These are phyloP conservation scores for Earliella scabrosa DNA, from an alignment of 1,284 basidiomycete species.

Conservation along the genomic window DNA sequence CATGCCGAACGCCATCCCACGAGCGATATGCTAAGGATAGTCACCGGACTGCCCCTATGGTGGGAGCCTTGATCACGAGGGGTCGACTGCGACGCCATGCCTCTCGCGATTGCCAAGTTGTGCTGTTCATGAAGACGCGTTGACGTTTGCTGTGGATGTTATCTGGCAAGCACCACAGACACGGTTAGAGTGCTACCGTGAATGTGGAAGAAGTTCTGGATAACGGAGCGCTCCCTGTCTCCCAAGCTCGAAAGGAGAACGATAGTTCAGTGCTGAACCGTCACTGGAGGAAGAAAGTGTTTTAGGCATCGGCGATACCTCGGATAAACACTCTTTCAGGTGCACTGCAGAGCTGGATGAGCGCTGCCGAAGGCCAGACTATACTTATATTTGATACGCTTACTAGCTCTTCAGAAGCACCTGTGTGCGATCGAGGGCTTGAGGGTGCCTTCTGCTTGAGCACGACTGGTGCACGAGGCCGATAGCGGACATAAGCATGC, in stretches of 20 bases:
- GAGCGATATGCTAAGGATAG: conserved; percentile 6
- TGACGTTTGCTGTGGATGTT: too few relatives aligned
- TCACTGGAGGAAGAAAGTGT: too few relatives aligned
- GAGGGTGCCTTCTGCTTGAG: conserved; percentile 5
- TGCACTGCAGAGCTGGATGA: too few relatives aligned
- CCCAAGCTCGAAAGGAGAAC: too few relatives aligned
- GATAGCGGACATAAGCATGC: neutral
- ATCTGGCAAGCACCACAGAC: too few relatives aligned
- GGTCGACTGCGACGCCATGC: neutral
- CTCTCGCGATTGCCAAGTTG: neutral
- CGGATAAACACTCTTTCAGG: conserved; percentile 13
- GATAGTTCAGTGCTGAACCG: too few relatives aligned
- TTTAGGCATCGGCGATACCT: conserved; percentile 5
- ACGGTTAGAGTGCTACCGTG: too few relatives aligned
- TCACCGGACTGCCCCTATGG: conserved; percentile 16
- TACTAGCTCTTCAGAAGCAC: neutral
- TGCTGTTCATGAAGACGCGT: neutral
- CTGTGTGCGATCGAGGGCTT: neutral
- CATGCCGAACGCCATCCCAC: conserved; percentile 19
- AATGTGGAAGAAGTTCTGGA: too few relatives aligned
- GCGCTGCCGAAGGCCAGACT: neutral
- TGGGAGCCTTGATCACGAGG: conserved; percentile 17
- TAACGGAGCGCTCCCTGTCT: too few relatives aligned
- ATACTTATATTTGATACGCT: neutral
- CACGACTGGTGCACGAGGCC: conserved; percentile 3